Evolutionary conservation across 192 early-diverging fungal genomes (phyloP).

Genomic region (Umbelopsis sp.): DNA sequence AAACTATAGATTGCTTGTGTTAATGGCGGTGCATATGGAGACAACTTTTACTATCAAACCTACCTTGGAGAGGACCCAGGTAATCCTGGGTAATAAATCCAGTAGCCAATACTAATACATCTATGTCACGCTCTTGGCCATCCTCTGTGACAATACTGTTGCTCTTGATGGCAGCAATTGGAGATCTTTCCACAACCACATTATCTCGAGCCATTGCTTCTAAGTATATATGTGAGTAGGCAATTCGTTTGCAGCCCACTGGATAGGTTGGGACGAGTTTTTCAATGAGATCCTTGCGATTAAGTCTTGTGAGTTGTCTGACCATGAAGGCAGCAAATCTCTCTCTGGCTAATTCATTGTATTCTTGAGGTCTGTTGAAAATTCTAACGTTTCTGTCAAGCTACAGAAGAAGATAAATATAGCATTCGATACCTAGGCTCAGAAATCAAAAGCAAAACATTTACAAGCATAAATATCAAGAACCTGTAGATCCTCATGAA

Average conservation of each 20-base stretch:
- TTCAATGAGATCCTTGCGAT: slow-evolving; percentile 23
- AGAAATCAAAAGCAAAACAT: background rate
- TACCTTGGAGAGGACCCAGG: slow-evolving; percentile 30
- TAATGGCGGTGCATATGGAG: background rate
- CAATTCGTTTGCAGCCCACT: slow-evolving; percentile 46
- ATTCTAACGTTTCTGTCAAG: background rate
- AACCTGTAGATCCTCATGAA: slow-evolving; percentile 24
- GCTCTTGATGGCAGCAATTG: slow-evolving; percentile 32
- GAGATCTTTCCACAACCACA: slow-evolving; percentile 35
- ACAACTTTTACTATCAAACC: background rate
- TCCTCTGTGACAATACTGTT: slow-evolving; percentile 34
- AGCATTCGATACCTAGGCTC: too few relatives aligned
- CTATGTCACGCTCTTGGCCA: slow-evolving; percentile 37
- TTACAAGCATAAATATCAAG: slow-evolving; percentile 15
- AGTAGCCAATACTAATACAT: slow-evolving; percentile 47
- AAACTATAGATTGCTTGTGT: background rate
- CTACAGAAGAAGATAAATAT: background rate
- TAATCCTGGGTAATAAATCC: slow-evolving; percentile 43
- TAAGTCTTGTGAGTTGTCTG: background rate
- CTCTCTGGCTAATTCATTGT: background rate
- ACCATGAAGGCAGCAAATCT: background rate
- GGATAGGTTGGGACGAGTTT: slow-evolving; percentile 40
- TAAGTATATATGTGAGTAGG: slow-evolving; percentile 32
- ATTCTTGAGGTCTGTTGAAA: background rate
- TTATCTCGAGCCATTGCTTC: slow-evolving; percentile 24